Evolutionary conservation across 352 stramenopile genomes (phyloP).

Genomic region (Phytophthora sp.): DNA sequence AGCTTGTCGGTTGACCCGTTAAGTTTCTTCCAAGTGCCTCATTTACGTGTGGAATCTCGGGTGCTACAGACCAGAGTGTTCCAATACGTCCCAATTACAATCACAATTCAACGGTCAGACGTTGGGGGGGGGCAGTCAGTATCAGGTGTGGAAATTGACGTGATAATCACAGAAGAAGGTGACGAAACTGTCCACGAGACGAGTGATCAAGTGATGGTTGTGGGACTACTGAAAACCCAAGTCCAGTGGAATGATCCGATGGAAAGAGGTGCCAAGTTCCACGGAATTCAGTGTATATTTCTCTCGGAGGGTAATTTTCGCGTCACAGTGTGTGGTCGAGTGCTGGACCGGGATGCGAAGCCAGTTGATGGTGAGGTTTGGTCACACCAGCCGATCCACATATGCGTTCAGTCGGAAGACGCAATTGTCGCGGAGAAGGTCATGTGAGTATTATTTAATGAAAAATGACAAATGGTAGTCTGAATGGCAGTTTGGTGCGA

Average conservation of each 20-base stretch:
- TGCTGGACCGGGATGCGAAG: constrained; percentile 23
- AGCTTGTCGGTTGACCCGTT: constrained; percentile 18
- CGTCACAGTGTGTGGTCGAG: constrained; percentile 44
- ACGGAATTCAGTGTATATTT: constrained; percentile 67
- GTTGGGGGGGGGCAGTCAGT: constrained; percentile 3
- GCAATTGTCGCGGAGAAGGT: constrained; percentile 1
- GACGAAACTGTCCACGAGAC: constrained; percentile 13
- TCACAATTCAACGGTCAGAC: constrained; percentile 21
- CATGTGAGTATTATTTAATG: constrained; percentile 39
- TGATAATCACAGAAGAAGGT: constrained; percentile 46
- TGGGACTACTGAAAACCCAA: constrained; percentile 42
- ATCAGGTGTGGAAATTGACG: constrained; percentile 32
- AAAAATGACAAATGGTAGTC: too few species aligned
- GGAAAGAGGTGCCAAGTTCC: constrained; percentile 20
- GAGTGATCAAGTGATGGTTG: constrained; percentile 44
- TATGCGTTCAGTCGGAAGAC: constrained; percentile 37
- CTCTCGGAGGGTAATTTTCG: constrained; percentile 65
- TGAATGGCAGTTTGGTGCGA: too few species aligned
- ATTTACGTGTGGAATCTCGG: constrained; percentile 18
- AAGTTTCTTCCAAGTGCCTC: constrained; percentile 31
- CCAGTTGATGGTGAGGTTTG: constrained; percentile 39
- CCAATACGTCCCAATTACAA: constrained; percentile 33
- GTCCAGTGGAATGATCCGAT: constrained; percentile 29
- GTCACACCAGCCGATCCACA: constrained; percentile 53
- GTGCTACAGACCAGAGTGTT: constrained; percentile 27